Conservation (phyloP, 345 rosid genomes). For the Brassica carinata region DNA sequence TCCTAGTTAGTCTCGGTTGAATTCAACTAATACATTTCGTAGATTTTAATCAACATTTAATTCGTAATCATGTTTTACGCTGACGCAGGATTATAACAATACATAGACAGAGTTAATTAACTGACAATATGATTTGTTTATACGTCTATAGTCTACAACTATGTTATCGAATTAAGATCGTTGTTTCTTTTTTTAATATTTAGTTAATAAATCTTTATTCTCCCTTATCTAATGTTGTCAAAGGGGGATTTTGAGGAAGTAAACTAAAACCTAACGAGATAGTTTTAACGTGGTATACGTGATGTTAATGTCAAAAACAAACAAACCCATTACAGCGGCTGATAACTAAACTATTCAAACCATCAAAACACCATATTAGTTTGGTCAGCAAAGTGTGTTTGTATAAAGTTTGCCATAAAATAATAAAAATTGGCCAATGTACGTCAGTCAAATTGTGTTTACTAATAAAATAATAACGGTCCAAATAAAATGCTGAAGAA, state of each 20-base stretch:
- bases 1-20: neutral
- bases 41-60: constrained; percentile 15
- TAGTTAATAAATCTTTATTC: neutral
- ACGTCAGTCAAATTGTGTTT: constrained; percentile 10
- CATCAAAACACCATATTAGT: constrained; percentile 7
- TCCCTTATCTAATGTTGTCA: neutral
- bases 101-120: neutral
- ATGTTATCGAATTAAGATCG: neutral
- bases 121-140: neutral
- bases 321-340: constrained; percentile 15
- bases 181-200: neutral
- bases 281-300: neutral
- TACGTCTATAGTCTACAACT: neutral
- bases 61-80: constrained; percentile 22
- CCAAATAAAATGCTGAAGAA: neutral
- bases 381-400: constrained; percentile 10
- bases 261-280: neutral
- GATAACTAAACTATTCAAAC: neutral
- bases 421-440: neutral
- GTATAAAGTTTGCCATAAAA: constrained; percentile 1
- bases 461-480: too few species aligned
- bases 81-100: neutral
- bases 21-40: constrained; percentile 8
- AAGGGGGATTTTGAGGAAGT: neutral
- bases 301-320: constrained; percentile 21